These are phyloP conservation scores for Kickxella alabastrina DNA, from an alignment of 192 early-diverging fungal species.

Conservation along the genomic window DNA sequence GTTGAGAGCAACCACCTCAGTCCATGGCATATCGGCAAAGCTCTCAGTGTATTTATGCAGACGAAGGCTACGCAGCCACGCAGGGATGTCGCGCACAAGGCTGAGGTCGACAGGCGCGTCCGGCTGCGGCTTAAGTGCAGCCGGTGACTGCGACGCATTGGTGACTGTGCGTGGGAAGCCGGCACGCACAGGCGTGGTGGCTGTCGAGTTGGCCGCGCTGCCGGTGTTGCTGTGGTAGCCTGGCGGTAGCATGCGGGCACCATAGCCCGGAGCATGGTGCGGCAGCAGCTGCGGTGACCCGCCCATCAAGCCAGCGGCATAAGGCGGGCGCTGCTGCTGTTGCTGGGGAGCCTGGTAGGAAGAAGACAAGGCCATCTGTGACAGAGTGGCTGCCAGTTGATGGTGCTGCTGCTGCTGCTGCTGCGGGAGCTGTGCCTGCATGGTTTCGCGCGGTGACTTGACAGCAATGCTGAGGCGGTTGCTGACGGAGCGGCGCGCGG, in stretches of 20 bases:
- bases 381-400: conserved; percentile 36
- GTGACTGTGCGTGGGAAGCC: conserved; percentile 6
- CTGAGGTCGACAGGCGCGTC: conserved; percentile 21
- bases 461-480: conserved; percentile 43
- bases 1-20: conserved; percentile 77
- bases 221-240: conserved; percentile 6
- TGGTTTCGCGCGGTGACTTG: conserved; percentile 46
- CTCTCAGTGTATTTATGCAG: conserved; percentile 94
- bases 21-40: conserved; percentile 85
- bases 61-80: conserved; percentile 87
- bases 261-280: conserved; percentile 2
- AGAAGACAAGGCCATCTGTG: conserved; percentile 28
- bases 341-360: conserved; percentile 25
- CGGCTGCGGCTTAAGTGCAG: conserved; percentile 13
- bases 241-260: background rate
- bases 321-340: conserved; percentile 17
- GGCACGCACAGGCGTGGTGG: conserved; percentile 19
- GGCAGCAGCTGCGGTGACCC: conserved; percentile 1
- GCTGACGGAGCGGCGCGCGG: conserved; percentile 40
- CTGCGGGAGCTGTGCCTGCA: conserved; percentile 21
- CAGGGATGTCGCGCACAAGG: conserved; percentile 74
- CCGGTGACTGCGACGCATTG: conserved; percentile 15
- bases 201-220: conserved; percentile 8
- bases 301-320: conserved; percentile 4
- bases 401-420: conserved; percentile 33